Evolutionary conservation across 177 flowering plant genomes (phyloP).

Genomic region (Vitis hybrid): DNA sequence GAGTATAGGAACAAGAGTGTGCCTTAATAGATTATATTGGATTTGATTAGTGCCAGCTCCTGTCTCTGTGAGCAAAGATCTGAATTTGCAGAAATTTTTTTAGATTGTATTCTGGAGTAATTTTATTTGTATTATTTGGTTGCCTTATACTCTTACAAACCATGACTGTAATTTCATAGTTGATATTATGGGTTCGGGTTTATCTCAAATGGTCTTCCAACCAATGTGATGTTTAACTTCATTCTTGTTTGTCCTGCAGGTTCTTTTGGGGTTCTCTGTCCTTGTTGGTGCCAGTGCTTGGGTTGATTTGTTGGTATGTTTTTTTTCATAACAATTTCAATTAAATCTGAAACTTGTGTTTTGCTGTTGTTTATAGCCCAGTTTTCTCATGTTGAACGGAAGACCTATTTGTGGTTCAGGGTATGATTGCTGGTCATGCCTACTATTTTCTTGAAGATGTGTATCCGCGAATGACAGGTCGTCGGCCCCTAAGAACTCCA

Average conservation of each 20-base stretch:
- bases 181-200: too few species aligned
- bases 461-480: conserved; percentile 88
- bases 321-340: neutral
- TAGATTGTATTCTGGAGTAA: too few species aligned
- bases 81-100: too few species aligned
- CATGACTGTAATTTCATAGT: too few species aligned
- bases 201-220: too few species aligned
- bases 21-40: too few species aligned
- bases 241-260: conserved; percentile 45
- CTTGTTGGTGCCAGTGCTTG: conserved; percentile 97
- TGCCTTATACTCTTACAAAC: too few species aligned
- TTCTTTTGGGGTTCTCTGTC: conserved; percentile 91
- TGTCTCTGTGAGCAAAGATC: too few species aligned
- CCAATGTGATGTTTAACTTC: neutral
- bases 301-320: conserved; percentile 91
- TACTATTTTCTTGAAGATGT: conserved; percentile 98
- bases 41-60: too few species aligned
- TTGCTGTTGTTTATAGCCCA: neutral
- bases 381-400: neutral
- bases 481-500: conserved; percentile 87
- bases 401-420: conserved; percentile 43
- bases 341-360: neutral
- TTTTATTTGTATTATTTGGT: too few species aligned
- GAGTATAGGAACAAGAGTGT: too few species aligned
- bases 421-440: conserved; percentile 98